These are phyloP conservation scores for Trichoderma cornu-damae DNA, from an alignment of 2,329 filamentous ascomycete species.

Conservation along the genomic window DNA sequence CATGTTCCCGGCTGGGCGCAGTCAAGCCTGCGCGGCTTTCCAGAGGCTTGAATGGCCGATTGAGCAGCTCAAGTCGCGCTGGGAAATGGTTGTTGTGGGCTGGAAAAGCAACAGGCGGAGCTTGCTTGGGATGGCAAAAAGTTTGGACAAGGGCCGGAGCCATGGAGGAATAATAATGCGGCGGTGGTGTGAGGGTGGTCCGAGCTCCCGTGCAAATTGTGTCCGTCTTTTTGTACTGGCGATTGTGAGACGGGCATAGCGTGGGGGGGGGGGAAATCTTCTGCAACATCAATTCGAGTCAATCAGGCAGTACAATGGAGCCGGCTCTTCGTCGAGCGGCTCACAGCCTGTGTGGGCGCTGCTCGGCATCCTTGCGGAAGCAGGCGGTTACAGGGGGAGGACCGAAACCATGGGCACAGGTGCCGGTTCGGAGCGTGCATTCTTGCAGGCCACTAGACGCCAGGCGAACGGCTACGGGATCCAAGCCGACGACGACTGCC, in stretches of 20 bases:
- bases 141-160: conserved; percentile 27
- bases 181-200: conserved; percentile 25
- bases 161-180: conserved; percentile 36
- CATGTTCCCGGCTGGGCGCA: conserved; percentile 59
- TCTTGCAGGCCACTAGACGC: conserved; percentile 23
- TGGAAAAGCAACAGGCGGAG: conserved; percentile 24
- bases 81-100: conserved; percentile 23
- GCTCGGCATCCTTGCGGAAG: conserved; percentile 33
- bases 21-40: conserved; percentile 46
- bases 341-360: conserved; percentile 38
- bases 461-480: conserved; percentile 20
- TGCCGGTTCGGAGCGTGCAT: conserved; percentile 30
- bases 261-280: conserved; percentile 8
- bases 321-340: conserved; percentile 38
- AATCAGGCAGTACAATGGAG: conserved; percentile 33
- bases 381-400: conserved; percentile 26
- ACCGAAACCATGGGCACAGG: conserved; percentile 26
- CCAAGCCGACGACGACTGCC: conserved; percentile 19
- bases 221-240: neutral
- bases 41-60: conserved; percentile 27
- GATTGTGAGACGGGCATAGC: neutral
- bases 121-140: conserved; percentile 27
- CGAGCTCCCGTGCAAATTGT: conserved; percentile 27
- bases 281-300: conserved; percentile 12
- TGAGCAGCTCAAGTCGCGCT: conserved; percentile 24